These are phyloP conservation scores for Paramecium octaurelia DNA, from an alignment of 73 alveolate species.

Conservation along the genomic window DNA sequence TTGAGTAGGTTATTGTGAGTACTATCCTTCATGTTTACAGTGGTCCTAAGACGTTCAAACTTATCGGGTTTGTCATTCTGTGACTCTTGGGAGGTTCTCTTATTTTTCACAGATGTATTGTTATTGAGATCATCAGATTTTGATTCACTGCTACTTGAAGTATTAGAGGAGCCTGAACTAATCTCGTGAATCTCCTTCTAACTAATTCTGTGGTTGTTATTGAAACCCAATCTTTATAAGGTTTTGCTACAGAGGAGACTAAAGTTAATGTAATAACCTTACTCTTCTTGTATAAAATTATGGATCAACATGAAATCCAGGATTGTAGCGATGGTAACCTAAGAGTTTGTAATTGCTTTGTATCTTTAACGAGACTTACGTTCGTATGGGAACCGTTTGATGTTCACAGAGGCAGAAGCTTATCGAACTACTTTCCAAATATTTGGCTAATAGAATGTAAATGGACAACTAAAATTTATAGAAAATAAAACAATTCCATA, in stretches of 20 bases:
- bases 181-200: background rate
- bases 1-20: background rate
- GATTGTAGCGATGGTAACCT: background rate
- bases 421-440: constrained; percentile 23
- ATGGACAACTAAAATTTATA: constrained; percentile 43
- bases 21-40: background rate
- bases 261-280: background rate
- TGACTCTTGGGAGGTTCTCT: background rate
- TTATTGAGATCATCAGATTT: background rate
- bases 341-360: background rate
- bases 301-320: background rate
- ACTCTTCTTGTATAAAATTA: background rate
- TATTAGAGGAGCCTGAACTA: background rate
- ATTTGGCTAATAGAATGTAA: constrained; percentile 13
- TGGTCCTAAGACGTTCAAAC: background rate
- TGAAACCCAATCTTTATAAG: background rate
- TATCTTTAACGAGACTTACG: background rate
- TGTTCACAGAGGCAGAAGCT: background rate
- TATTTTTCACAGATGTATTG: background rate
- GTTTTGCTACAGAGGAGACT: background rate
- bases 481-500: background rate
- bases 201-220: background rate
- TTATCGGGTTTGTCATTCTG: background rate
- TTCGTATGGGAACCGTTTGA: background rate
- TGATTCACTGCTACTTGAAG: background rate